Conservation (phyloP, 148 eudicot genomes). For the Camellia japonica region DNA sequence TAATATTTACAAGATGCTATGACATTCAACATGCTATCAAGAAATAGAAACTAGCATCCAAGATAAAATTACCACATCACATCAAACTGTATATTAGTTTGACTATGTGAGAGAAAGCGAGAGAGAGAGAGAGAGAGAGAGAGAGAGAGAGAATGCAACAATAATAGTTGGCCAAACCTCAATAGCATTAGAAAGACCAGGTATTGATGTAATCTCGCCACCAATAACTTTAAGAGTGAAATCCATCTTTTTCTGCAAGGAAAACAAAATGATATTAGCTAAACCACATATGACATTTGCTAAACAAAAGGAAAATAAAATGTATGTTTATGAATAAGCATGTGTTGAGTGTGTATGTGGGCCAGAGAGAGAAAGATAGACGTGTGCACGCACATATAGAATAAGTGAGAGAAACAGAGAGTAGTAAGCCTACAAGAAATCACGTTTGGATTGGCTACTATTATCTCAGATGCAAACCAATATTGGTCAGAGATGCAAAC, state of each 20-base stretch:
- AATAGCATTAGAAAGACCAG: constrained; percentile 89
- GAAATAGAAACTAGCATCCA: constrained; percentile 4
- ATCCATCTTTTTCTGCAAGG: constrained; percentile 89
- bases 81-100: not conserved
- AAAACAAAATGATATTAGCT: constrained; percentile 11
- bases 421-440: not conserved
- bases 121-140: constrained; percentile 1
- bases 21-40: not conserved
- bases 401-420: not conserved
- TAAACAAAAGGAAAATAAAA: too few relatives aligned
- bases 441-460: too few relatives aligned
- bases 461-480: too few relatives aligned
- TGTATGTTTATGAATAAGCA: not conserved
- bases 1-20: not conserved
- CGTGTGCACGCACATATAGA: not conserved
- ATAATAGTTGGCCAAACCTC: constrained; percentile 55
- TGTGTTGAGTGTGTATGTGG: not conserved
- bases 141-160: not conserved
- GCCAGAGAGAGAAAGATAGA: not conserved
- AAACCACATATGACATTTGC: not conserved
- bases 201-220: constrained; percentile 87
- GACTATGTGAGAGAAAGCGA: not conserved
- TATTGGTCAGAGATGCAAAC: too few relatives aligned
- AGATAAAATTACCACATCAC: not conserved
- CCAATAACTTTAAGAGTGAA: constrained; percentile 90